Evolutionary conservation across 192 early-diverging fungal genomes (phyloP), one percentile per base, ranked within the genome.

Genomic region (Diversispora epigaea): DNA sequence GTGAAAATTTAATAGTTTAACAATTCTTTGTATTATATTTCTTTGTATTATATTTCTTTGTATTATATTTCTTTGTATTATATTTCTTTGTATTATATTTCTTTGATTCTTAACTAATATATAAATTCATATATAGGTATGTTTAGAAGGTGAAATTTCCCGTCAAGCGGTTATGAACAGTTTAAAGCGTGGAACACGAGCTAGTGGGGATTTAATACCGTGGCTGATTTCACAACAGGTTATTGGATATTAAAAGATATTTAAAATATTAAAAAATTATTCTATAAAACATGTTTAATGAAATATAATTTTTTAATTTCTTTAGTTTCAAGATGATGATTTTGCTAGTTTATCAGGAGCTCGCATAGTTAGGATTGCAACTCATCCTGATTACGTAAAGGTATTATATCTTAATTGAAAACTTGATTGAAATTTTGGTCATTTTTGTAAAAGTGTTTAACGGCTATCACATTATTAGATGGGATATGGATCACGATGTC

Each of bases 281-380:
- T 32, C 0, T 32, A 32, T 32, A 32, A 32, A 32, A 32, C 25
- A 32, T 32, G 25, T 32, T 32, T 32, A 32, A 32, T 32, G 25
- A 32, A 32, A 32, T 32, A 32, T 32, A 32, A 32, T 32, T 32
- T 32, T 32, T 32, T 32, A 32, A 32, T 32, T 32, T 44, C 41
- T 1, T 43, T 17, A 92, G 80, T 95, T 90, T 82, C 96, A 97
- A 85, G 98, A 99, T 84, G 93, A 94, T 77, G 96, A 96, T 78
- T 99, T 99, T 86, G 96, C 96, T 2, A 82, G 88, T 8, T 82
- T 99, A 32, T 96, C 93, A 3, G 98, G 98, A 21, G 98, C 95
- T 40, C 92, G 98, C 57, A 89, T 99, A 12, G 98, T 99, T 25
- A 91, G 98, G 44, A 96, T 99, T 76, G 98, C 98, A 56, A 99